Base-by-base conservation (phyloP, 805 yeast species). In the Sugiyamaella chiloensis region DNA sequence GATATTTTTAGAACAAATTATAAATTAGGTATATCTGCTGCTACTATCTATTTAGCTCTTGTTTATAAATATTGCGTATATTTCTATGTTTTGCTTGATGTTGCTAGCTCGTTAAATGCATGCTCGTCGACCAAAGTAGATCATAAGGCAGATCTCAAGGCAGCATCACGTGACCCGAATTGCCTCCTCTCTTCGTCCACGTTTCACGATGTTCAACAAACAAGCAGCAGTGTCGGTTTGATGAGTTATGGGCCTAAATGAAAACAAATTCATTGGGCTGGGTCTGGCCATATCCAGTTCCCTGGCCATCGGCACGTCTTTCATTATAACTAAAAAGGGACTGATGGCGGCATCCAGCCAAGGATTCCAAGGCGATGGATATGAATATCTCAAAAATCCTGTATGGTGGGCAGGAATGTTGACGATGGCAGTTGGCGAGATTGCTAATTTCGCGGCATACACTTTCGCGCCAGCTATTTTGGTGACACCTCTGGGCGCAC, bases 321-420 rank as follows among this genome's bases (percentile, higher is more conserved):
- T 88, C 66, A 89, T 88, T 56, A 81, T 88, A 63, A 88, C 96
- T 23, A 88, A 88, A 65, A 83, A 85, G 62, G 96, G 96, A 8
- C 76, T 89, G 24, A 76, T 81, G 64, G 82, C 82, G 50, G 85
- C 91, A 1, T 74, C 84, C 12, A 71, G 74, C 49, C 70, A 74
- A 36, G 87, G 87, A 2, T 72, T 75, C 29, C 76, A 73, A 47
- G 87, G 83, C 24, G 85, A 85, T 51, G 88, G 89, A n/a, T 80
- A 74, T 61, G 81, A 84, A 58, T 88, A 88, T 62, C 69, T 88
- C 53, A 80, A 76, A 55, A 87, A 85, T 63, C 96, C 96, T 9
- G 78, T 87, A 31, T 88, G 96, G 96, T 86, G 95, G 87, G 86
- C 91, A 0, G 96, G 96, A 9, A 89, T 89, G 76, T 60, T 81